Conservation (phyloP, 345 rosid genomes). For the Mallotus nudiflorus region DNA sequence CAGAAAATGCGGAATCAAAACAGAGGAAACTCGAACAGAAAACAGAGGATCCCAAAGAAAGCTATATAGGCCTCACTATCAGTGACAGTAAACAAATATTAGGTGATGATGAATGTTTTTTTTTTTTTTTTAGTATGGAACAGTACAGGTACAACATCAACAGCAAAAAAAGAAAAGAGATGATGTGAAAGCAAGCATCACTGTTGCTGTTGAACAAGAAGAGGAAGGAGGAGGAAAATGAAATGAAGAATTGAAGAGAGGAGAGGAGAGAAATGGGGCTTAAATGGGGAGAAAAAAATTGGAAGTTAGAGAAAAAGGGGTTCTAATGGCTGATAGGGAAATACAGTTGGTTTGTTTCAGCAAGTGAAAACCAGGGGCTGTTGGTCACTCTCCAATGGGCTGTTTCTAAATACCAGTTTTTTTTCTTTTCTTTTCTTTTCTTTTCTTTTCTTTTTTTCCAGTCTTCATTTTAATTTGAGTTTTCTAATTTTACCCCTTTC, state of each 20-base stretch:
- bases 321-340: constrained; percentile 17
- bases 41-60: constrained; percentile 14
- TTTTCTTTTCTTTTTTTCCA: neutral
- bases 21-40: neutral
- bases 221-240: neutral
- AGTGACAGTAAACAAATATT: neutral
- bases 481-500: neutral
- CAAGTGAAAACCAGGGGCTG: constrained; percentile 80
- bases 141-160: neutral
- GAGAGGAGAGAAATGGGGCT: constrained; percentile 7
- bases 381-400: constrained; percentile 58
- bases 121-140: neutral
- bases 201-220: constrained; percentile 10
- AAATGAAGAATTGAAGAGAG: too few species aligned
- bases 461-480: too few species aligned
- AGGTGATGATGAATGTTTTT: neutral
- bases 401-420: constrained; percentile 42
- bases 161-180: neutral
- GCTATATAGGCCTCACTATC: neutral
- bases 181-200: constrained; percentile 28
- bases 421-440: constrained; percentile 19
- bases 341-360: constrained; percentile 31
- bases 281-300: constrained; percentile 12
- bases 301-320: constrained; percentile 17
- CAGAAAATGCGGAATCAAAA: neutral